Evolutionary conservation across 1,284 basidiomycete species (phyloP), one percentile per base, ranked within the genome.

Genomic region (Microbotryum saponariae): DNA sequence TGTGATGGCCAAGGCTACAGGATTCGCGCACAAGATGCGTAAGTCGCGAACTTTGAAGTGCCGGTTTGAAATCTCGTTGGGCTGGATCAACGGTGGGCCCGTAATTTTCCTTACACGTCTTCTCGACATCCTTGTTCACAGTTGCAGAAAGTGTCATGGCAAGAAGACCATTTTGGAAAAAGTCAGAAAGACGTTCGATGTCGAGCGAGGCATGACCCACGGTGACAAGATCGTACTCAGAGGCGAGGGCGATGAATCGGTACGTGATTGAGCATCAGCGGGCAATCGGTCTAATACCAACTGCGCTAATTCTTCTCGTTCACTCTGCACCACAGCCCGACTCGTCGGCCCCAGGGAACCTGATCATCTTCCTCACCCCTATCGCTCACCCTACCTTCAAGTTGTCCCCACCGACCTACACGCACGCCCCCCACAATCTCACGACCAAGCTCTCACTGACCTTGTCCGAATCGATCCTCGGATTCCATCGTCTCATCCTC

Each of bases 71-170:
- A 55, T 42, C 27, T 6, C 20, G 21, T 12, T 5, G 14, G 51
- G 37, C 37, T 18, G 37, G 37, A 42, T 18, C 37, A 42, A 16
- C 37, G 31, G 7, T 31, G 8, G 31, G 33, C 16, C 45, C 42
- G 54, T 27, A 4, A 8, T 4, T 5, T 10, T 31, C 8, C 49
- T 45, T 12, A 14, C 5, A 2, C 4, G 20, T 21, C 1, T 16
- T 12, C 9, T 4, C 21, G 14, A 23, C 6, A 21, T n/a, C n/a
- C 44, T 20, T 14, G 25, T 31, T 18, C 48, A 27, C 70, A 92
- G 89, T 66, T 97, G 93, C 79, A 97, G 92, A 77, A 93, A 90
- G 74, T 98, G 93, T 77, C 93, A 94, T 73, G 93, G 93, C 10
- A 81, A 82, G 59, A 88, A 87, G 74, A 88, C 85, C 0, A 82